These are phyloP conservation scores for Hyphopichia buzzinii DNA, from an alignment of 1,139 yeast species.

Conservation along the genomic window DNA sequence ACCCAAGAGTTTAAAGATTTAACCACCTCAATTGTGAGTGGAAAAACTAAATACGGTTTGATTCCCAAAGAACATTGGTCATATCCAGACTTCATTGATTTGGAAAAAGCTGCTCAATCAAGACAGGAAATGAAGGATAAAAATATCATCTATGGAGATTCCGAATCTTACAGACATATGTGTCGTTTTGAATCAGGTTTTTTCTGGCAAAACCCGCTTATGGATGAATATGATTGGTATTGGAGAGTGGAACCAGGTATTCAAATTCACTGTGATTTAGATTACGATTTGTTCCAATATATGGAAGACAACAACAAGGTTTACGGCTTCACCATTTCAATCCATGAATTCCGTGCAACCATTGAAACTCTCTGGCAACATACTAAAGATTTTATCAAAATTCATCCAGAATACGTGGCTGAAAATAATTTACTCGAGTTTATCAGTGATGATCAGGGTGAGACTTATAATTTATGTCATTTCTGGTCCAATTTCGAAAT, in stretches of 20 bases:
- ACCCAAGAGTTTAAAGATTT: slow-evolving; percentile 52
- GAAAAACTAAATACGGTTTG: slow-evolving; percentile 58
- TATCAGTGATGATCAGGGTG: slow-evolving; percentile 59
- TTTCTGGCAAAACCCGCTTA: slow-evolving; percentile 53
- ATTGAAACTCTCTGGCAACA: slow-evolving; percentile 60
- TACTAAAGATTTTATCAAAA: slow-evolving; percentile 47
- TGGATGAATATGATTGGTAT: slow-evolving; percentile 59
- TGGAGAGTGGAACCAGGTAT: slow-evolving; percentile 77
- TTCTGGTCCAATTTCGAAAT: slow-evolving; percentile 94
- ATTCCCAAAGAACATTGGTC: slow-evolving; percentile 71
- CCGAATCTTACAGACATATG: slow-evolving; percentile 72
- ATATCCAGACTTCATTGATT: slow-evolving; percentile 70
- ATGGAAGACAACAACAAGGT: slow-evolving; percentile 58
- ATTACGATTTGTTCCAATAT: slow-evolving; percentile 61
- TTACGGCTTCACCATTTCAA: slow-evolving; percentile 68
- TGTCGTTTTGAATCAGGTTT: slow-evolving; percentile 72
- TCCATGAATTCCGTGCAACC: slow-evolving; percentile 57
- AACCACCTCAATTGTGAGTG: slow-evolving; percentile 51
- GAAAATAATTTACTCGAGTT: slow-evolving; percentile 48
- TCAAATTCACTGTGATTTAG: slow-evolving; percentile 58
- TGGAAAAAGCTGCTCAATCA: slow-evolving; percentile 48
- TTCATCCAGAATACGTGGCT: slow-evolving; percentile 46
- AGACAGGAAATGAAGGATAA: slow-evolving; percentile 48
- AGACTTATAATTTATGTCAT: slow-evolving; percentile 76
- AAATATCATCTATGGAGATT: slow-evolving; percentile 59